Evolutionary conservation across 2,329 filamentous ascomycete genomes (phyloP).

Genomic region (Aspergillus sp.): DNA sequence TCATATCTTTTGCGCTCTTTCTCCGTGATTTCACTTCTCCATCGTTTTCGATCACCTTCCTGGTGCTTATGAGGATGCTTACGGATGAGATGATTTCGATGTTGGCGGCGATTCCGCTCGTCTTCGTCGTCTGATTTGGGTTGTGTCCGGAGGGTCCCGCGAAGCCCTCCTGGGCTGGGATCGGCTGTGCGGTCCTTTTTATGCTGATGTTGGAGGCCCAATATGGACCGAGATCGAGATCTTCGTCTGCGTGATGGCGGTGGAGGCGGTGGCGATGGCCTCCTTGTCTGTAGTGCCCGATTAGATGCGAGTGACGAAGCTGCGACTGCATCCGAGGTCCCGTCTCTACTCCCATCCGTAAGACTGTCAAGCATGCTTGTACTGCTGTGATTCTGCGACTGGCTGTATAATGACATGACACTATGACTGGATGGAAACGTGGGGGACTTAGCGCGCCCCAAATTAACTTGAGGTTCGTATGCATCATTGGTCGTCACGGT

Average conservation of each 20-base stretch:
- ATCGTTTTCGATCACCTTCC: constrained; percentile 49
- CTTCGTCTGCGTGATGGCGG: constrained; percentile 40
- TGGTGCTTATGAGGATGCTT: constrained; percentile 51
- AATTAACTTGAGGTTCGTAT: constrained; percentile 8
- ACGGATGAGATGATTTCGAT: constrained; percentile 37
- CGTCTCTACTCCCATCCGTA: constrained; percentile 33
- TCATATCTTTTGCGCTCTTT: constrained; percentile 50
- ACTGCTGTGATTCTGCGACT: constrained; percentile 25
- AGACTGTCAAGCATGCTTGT: constrained; percentile 23
- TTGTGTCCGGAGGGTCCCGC: constrained; percentile 43
- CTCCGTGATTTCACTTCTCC: constrained; percentile 45
- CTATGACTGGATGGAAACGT: constrained; percentile 26
- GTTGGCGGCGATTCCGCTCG: constrained; percentile 23
- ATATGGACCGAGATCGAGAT: constrained; percentile 36
- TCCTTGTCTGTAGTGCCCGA: constrained; percentile 40
- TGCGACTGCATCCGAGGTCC: constrained; percentile 47
- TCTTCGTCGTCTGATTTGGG: constrained; percentile 37
- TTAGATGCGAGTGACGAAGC: constrained; percentile 48
- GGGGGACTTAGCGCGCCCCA: constrained; percentile 13
- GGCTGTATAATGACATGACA: constrained; percentile 25
- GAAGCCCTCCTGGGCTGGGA: constrained; percentile 41
- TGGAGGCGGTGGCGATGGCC: constrained; percentile 33
- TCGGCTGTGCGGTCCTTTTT: constrained; percentile 30
- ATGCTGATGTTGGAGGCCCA: constrained; percentile 32
- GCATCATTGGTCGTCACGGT: constrained; percentile 1